Percentiles rank a stretch among this genome's conserved stretches.
phyloP scores from a whole-genome alignment of 2,329 filamentous ascomycete species.

The Lojkania enalia region DNA sequence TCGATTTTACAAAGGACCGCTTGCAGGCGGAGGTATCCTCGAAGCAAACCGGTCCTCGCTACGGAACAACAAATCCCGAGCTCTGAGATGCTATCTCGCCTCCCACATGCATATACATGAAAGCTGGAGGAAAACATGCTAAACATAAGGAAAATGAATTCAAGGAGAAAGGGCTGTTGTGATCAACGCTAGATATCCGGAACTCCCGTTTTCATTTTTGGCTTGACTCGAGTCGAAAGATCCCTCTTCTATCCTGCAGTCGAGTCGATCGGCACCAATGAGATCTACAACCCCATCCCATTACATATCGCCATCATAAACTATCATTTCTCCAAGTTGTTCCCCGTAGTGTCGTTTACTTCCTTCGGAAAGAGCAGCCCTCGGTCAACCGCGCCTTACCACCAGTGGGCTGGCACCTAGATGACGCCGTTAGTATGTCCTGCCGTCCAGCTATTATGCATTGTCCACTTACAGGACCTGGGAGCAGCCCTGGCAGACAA shows the following conservation, averaged over 20 bases:
- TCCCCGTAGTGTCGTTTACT: constrained; percentile 68
- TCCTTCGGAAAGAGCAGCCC: constrained; percentile 99
- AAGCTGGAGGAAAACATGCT: constrained; percentile 43
- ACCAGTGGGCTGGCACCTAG: constrained; percentile 91
- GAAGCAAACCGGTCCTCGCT: constrained; percentile 49
- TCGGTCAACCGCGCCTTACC: constrained; percentile 98
- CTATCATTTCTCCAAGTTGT: constrained; percentile 37
- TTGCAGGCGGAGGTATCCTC: constrained; percentile 53
- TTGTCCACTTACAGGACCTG: constrained; percentile 70
- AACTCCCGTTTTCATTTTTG: constrained; percentile 49
- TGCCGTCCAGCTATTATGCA: constrained; percentile 8
- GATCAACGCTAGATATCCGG: constrained; percentile 51
- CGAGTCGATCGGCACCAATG: constrained; percentile 47
- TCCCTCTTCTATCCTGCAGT: constrained; percentile 51
- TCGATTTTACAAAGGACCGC: constrained; percentile 46
- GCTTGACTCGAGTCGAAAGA: constrained; percentile 47
- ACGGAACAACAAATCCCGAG: constrained; percentile 42
- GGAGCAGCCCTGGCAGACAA: constrained; percentile 98
- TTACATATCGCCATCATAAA: constrained; percentile 42
- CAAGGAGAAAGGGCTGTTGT: constrained; percentile 43
- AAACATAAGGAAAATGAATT: constrained; percentile 41
- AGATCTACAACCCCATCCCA: constrained; percentile 45
- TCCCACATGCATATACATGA: constrained; percentile 49
- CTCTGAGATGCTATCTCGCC: constrained; percentile 49
- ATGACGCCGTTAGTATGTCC: constrained; percentile 27